phyloP scores from a whole-genome alignment of 306 rosid genomes.

The Gillenia trifoliata region DNA sequence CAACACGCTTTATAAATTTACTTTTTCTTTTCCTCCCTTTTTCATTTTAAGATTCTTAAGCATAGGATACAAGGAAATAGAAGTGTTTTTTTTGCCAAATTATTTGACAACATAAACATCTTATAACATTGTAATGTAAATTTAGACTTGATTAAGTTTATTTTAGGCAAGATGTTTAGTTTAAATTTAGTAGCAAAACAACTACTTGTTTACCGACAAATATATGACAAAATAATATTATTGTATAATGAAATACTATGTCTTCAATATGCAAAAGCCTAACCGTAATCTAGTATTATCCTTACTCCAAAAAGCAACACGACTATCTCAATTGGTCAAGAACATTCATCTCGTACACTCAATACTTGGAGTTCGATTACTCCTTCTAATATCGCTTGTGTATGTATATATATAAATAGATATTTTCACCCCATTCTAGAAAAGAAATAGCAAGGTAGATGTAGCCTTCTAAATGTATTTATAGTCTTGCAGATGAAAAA shows the following conservation, averaged over 20 bases:
- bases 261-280: not conserved
- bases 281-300: too few species aligned
- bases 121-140: not conserved
- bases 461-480: not conserved
- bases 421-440: too few species aligned
- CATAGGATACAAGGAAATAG: not conserved
- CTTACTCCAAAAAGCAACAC: too few species aligned
- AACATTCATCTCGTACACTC: too few species aligned
- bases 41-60: not conserved
- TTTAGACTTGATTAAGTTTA: not conserved
- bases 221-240: not conserved
- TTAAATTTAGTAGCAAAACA: not conserved
- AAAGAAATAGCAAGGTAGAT: too few species aligned
- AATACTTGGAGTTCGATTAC: too few species aligned
- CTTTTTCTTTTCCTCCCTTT: not conserved
- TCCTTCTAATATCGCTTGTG: too few species aligned
- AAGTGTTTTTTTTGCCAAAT: not conserved
- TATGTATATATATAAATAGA: too few species aligned
- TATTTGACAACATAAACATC: not conserved
- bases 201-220: not conserved
- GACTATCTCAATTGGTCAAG: too few species aligned
- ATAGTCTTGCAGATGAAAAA: not conserved
- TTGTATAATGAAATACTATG: not conserved
- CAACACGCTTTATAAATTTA: not conserved
- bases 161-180: not conserved